These are phyloP conservation scores for Colletotrichum ledebouriae DNA, from an alignment of 2,329 filamentous ascomycete species.

Conservation along the genomic window DNA sequence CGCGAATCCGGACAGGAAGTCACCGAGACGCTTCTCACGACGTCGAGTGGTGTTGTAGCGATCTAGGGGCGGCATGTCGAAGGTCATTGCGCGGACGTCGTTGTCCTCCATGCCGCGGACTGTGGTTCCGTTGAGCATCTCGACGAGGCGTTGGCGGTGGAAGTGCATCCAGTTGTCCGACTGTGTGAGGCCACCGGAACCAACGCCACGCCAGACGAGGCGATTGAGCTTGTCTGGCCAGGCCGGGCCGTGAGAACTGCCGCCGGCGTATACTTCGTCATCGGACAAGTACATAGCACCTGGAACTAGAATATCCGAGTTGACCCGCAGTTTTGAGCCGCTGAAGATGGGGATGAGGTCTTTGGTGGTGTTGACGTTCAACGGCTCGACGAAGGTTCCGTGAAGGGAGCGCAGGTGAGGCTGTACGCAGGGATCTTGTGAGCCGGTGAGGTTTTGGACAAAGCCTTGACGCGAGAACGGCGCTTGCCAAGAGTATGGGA, in stretches of 20 bases:
- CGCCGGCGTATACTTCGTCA: conserved; percentile 71
- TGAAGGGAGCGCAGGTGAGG: conserved; percentile 65
- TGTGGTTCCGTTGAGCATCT: conserved; percentile 76
- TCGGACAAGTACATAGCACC: conserved; percentile 74
- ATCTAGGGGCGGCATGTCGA: conserved; percentile 59
- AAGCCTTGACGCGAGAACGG: conserved; percentile 61
- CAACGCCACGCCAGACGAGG: conserved; percentile 75
- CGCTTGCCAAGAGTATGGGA: conserved; percentile 53
- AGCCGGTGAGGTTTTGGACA: conserved; percentile 69
- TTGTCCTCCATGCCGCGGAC: conserved; percentile 62
- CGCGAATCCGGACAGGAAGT: conserved; percentile 56
- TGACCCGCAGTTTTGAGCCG: conserved; percentile 72
- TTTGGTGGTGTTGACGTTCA: conserved; percentile 64
- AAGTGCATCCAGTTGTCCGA: conserved; percentile 75
- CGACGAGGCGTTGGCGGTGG: conserved; percentile 78
- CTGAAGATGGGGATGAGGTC: conserved; percentile 72
- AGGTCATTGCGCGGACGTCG: conserved; percentile 58
- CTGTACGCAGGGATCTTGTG: conserved; percentile 71
- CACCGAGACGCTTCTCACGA: conserved; percentile 52
- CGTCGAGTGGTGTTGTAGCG: conserved; percentile 59
- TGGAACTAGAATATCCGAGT: conserved; percentile 75
- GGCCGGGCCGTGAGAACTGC: conserved; percentile 64
- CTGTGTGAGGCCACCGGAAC: conserved; percentile 68
- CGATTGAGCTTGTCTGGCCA: conserved; percentile 70
- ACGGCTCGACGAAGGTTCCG: conserved; percentile 69